Conservation (phyloP, 2,329 filamentous ascomycete species). For the Aspergillus sp. region DNA sequence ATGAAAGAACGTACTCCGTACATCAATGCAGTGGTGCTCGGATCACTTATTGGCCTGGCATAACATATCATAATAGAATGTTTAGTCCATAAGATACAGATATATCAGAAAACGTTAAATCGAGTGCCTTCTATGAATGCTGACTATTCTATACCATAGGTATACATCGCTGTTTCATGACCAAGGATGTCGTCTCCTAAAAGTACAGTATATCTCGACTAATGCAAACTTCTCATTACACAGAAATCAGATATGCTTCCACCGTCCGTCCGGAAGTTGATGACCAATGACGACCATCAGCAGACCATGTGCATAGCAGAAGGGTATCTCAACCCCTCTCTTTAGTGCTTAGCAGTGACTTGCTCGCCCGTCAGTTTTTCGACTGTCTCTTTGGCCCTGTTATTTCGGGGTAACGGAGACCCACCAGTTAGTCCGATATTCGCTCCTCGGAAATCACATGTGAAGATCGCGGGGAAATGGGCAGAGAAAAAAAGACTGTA, state of each 20-base stretch:
- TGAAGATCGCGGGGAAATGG: conserved; percentile 9
- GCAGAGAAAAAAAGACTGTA: background rate
- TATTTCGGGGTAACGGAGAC: conserved; percentile 18
- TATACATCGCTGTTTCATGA: no score
- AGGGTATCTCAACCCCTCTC: conserved; percentile 36
- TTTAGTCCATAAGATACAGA: no score
- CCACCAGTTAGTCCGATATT: conserved; percentile 23
- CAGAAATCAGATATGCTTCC: background rate
- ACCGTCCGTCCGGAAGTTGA: background rate
- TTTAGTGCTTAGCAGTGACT: conserved; percentile 60
- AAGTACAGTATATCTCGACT: no score
- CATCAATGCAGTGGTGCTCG: no score
- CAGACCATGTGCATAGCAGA: conserved; percentile 18
- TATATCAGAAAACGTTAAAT: no score
- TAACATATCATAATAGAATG: no score
- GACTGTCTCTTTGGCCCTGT: conserved; percentile 58
- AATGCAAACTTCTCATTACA: no score
- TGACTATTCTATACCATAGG: no score
- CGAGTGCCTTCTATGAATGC: no score
- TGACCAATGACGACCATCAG: background rate
- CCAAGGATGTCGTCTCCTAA: no score
- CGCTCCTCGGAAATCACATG: conserved; percentile 19
- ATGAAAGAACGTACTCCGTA: no score
- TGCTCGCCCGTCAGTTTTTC: conserved; percentile 58
- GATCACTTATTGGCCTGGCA: no score